A percentile compares a stretch with the other conserved stretches of the same genome.
Evolutionary conservation across 768 basidiomycete genomes (phyloP).

Genomic region (Terana coerulea): DNA sequence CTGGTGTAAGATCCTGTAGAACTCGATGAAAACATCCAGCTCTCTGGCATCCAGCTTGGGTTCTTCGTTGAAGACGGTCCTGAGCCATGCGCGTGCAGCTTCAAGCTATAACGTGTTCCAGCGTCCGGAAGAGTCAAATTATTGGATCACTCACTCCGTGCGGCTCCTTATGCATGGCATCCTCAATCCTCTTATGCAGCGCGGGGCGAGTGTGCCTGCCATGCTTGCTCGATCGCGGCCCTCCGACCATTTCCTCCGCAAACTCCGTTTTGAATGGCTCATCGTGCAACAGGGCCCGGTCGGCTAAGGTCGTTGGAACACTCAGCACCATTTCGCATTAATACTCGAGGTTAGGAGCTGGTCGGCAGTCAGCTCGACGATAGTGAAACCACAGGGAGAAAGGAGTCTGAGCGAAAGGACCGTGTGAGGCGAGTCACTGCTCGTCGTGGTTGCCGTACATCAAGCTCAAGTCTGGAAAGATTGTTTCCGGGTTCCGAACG

Average conservation of each 20-base stretch:
- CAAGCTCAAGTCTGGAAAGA: not conserved
- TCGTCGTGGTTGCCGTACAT: not conserved
- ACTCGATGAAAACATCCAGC: slow-evolving; percentile 21
- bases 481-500: not conserved
- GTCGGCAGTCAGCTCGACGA: too few species aligned
- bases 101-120: slow-evolving; percentile 3
- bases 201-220: not conserved
- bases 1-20: slow-evolving; percentile 22
- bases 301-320: slow-evolving; percentile 15
- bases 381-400: too few species aligned
- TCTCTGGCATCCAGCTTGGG: not conserved
- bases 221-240: not conserved
- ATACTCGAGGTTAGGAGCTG: too few species aligned
- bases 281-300: slow-evolving; percentile 18
- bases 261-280: slow-evolving; percentile 23
- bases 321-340: slow-evolving; percentile 12
- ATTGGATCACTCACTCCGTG: slow-evolving; percentile 1
- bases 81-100: slow-evolving; percentile 8
- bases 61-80: slow-evolving; percentile 2
- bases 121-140: too few species aligned
- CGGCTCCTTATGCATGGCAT: not conserved
- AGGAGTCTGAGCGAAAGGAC: not conserved
- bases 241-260: not conserved
- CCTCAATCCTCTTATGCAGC: not conserved
- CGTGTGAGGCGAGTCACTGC: not conserved